Evolutionary conservation across 228 moss, liverwort and hornwort species (phyloP).

Genomic region (Sphagnum magellanicum): DNA sequence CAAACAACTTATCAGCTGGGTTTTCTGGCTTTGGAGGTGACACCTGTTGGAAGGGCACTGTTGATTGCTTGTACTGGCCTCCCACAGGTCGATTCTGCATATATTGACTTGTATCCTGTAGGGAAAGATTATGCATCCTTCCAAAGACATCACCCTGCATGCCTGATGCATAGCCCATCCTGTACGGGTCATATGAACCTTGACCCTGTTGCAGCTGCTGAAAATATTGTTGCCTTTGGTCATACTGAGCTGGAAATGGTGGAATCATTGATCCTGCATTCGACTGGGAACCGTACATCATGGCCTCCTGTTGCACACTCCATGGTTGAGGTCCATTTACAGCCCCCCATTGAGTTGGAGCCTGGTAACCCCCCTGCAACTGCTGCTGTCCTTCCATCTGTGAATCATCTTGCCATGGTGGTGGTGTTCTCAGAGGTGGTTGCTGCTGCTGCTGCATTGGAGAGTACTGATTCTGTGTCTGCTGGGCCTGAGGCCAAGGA

Average conservation of each 20-base stretch:
- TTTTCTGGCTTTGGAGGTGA: constrained; percentile 27
- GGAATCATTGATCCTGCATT: constrained; percentile 35
- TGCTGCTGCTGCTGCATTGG: constrained; percentile 34
- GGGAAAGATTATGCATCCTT: not conserved
- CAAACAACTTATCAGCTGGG: constrained; percentile 35
- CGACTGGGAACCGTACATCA: constrained; percentile 30
- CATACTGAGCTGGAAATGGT: constrained; percentile 38
- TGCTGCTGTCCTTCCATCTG: constrained; percentile 18
- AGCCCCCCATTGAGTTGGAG: constrained; percentile 17
- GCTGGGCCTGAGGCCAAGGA: constrained; percentile 6
- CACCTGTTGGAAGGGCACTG: constrained; percentile 13
- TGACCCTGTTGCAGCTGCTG: constrained; percentile 37
- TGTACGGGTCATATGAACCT: constrained; percentile 11
- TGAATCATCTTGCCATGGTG: constrained; percentile 59
- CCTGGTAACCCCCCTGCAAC: constrained; percentile 10
- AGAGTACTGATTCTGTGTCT: constrained; percentile 35
- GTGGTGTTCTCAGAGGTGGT: constrained; percentile 33
- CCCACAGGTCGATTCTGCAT: constrained; percentile 26
- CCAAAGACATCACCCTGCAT: constrained; percentile 44
- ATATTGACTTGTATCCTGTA: constrained; percentile 10
- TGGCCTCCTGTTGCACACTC: constrained; percentile 53
- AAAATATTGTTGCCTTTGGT: constrained; percentile 43
- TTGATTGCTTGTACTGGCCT: constrained; percentile 32
- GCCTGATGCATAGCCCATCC: constrained; percentile 16
- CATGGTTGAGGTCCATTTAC: constrained; percentile 22